phyloP scores from a whole-genome alignment of 768 basidiomycete species.

The Hericium alpestre region DNA sequence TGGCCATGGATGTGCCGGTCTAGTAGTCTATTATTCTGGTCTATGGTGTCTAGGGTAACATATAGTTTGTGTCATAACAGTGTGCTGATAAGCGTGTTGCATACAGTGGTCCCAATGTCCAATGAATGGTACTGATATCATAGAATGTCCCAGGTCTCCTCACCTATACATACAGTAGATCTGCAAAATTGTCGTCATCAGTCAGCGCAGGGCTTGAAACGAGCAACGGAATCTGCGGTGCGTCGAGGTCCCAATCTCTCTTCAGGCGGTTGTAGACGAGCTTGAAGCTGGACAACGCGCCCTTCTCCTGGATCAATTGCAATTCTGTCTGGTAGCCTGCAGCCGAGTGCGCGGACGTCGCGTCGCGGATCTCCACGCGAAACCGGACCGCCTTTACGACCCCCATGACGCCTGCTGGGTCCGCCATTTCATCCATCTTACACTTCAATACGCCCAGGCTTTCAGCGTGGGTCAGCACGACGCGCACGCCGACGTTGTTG shows the following conservation, averaged over 20 bases:
- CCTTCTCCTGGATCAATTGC: constrained; percentile 73
- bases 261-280: constrained; percentile 56
- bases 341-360: constrained; percentile 27
- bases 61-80: not conserved
- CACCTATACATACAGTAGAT: constrained; percentile 22
- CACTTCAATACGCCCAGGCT: constrained; percentile 68
- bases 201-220: constrained; percentile 21
- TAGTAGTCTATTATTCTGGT: not conserved
- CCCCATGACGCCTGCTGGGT: constrained; percentile 40
- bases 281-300: constrained; percentile 75
- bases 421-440: constrained; percentile 54
- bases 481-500: constrained; percentile 57
- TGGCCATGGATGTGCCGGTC: constrained; percentile 25
- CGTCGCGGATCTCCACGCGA: constrained; percentile 60
- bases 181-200: constrained; percentile 23
- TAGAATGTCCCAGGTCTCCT: not conserved
- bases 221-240: constrained; percentile 15
- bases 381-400: constrained; percentile 68
- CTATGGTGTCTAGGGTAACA: not conserved
- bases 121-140: not conserved
- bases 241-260: constrained; percentile 61
- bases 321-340: constrained; percentile 49
- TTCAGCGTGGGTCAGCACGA: constrained; percentile 54
- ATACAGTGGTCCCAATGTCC: not conserved
- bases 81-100: not conserved